Percentiles rank a stretch among this genome's conserved stretches.
Conservation (phyloP, 139 green algal genomes). For the Desmodesmus armatus region DNA sequence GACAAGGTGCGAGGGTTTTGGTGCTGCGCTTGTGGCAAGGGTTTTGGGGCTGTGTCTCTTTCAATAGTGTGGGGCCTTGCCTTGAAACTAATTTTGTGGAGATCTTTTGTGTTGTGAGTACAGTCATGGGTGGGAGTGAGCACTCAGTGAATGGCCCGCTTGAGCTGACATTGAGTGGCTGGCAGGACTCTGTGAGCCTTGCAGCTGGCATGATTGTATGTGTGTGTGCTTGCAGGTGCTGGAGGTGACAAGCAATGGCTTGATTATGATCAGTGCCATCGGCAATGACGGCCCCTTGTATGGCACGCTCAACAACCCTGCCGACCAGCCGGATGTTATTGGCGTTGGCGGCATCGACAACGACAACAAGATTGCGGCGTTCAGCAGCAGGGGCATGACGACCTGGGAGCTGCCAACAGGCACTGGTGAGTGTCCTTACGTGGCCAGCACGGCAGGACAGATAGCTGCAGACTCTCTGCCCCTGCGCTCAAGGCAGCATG, state of each 20-base stretch:
- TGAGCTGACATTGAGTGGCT: too few relatives aligned
- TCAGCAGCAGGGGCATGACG: constrained; percentile 96
- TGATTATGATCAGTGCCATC: constrained; percentile 96
- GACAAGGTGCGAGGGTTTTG: constrained; percentile 85
- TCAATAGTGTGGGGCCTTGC: neutral
- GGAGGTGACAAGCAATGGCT: constrained; percentile 93
- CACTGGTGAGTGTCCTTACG: constrained; percentile 15
- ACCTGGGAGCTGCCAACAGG: constrained; percentile 94
- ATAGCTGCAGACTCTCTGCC: neutral
- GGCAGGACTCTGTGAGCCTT: too few relatives aligned
- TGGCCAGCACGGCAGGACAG: neutral
- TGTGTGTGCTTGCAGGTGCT: constrained; percentile 57
- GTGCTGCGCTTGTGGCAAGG: neutral
- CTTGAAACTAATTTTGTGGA: too few relatives aligned
- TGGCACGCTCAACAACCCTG: constrained; percentile 99
- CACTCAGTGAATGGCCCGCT: too few relatives aligned
- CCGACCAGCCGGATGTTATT: constrained; percentile 97
- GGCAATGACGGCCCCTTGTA: constrained; percentile 98
- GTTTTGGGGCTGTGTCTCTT: neutral
- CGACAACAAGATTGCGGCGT: constrained; percentile 87
- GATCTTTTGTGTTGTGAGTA: too few relatives aligned
- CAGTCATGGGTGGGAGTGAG: too few relatives aligned
- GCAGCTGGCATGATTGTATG: neutral
- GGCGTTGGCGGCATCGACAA: constrained; percentile 97
- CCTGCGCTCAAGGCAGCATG: neutral